These are phyloP conservation scores for Aspergillus flavus DNA, from an alignment of 2,329 filamentous ascomycete genomes.

Conservation along the genomic window DNA sequence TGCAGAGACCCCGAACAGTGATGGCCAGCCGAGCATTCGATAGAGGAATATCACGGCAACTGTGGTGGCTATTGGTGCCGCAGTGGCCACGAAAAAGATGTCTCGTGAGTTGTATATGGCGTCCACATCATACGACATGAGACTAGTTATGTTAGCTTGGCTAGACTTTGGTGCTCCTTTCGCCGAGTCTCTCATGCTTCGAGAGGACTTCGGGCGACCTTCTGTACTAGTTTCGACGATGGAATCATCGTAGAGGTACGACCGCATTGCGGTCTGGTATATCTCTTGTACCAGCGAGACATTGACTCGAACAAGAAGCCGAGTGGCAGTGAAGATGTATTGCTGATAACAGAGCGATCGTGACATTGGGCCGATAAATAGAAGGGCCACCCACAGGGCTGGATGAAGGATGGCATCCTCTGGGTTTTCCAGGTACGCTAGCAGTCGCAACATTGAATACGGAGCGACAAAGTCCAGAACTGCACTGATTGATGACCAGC, in stretches of 20 bases:
- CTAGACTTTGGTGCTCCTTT: slow-evolving; percentile 40
- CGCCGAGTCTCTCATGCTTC: slow-evolving; percentile 7
- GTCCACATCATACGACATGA: slow-evolving; percentile 63
- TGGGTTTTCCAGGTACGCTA: slow-evolving; percentile 55
- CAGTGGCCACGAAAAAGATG: slow-evolving; percentile 50
- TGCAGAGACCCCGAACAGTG: slow-evolving; percentile 55
- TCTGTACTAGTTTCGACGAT: slow-evolving; percentile 11
- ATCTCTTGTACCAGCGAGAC: slow-evolving; percentile 61
- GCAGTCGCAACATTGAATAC: slow-evolving; percentile 57
- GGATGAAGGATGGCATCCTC: slow-evolving; percentile 50
- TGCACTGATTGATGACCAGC: slow-evolving; percentile 27
- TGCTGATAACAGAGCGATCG: slow-evolving; percentile 58
- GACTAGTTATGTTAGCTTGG: slow-evolving; percentile 57
- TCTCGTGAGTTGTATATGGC: slow-evolving; percentile 57
- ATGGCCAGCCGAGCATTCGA: slow-evolving; percentile 58
- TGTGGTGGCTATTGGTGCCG: slow-evolving; percentile 51
- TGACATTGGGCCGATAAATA: slow-evolving; percentile 55
- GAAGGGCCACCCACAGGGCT: slow-evolving; percentile 57
- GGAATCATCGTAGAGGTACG: slow-evolving; percentile 55
- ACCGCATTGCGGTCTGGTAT: slow-evolving; percentile 58
- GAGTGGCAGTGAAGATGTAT: slow-evolving; percentile 61
- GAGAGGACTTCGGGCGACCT: slow-evolving; percentile 14
- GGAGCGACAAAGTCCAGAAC: slow-evolving; percentile 55
- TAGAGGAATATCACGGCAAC: slow-evolving; percentile 58
- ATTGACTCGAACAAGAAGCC: slow-evolving; percentile 60